These are phyloP conservation scores for Exophiala aquamarina DNA, from an alignment of 2,329 filamentous ascomycete genomes.

Conservation along the genomic window DNA sequence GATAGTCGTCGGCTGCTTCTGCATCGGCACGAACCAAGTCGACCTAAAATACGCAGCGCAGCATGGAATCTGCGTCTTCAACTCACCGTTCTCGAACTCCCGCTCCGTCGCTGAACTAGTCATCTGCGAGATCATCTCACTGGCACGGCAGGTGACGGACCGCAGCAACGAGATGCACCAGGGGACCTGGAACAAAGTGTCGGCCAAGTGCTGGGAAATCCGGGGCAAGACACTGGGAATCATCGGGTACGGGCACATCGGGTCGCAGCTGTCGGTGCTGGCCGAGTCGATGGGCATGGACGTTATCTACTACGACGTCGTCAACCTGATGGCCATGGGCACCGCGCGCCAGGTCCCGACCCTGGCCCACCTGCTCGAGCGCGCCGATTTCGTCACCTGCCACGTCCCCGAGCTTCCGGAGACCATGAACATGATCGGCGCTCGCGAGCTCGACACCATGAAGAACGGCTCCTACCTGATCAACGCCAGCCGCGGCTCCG, in stretches of 20 bases:
- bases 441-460: constrained; percentile 78
- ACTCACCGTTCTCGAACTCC: constrained; percentile 97
- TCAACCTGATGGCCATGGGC: constrained; percentile 92
- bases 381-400: constrained; percentile 88
- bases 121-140: constrained; percentile 86
- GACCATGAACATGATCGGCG: constrained; percentile 89
- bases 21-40: constrained; percentile 96
- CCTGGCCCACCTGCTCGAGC: constrained; percentile 71
- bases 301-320: constrained; percentile 94
- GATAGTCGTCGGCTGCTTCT: constrained; percentile 96
- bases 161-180: constrained; percentile 91
- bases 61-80: constrained; percentile 94
- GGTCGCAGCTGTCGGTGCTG: constrained; percentile 89
- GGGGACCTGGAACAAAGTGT: constrained; percentile 98
- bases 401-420: constrained; percentile 93
- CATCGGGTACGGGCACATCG: constrained; percentile 96
- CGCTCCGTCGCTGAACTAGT: constrained; percentile 95
- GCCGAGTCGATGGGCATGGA: constrained; percentile 98
- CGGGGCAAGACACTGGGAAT: constrained; percentile 97
- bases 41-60: constrained; percentile 79
- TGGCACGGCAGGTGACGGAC: constrained; percentile 90
- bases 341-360: constrained; percentile 80
- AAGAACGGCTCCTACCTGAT: constrained; percentile 91
- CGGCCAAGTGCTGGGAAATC: constrained; percentile 95
- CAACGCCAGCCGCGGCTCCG: constrained; percentile 90